A percentile compares a stretch with the other conserved stretches of the same genome.
phyloP scores from a whole-genome alignment of 805 yeast species.

The Schizosaccharomyces octosporus region DNA sequence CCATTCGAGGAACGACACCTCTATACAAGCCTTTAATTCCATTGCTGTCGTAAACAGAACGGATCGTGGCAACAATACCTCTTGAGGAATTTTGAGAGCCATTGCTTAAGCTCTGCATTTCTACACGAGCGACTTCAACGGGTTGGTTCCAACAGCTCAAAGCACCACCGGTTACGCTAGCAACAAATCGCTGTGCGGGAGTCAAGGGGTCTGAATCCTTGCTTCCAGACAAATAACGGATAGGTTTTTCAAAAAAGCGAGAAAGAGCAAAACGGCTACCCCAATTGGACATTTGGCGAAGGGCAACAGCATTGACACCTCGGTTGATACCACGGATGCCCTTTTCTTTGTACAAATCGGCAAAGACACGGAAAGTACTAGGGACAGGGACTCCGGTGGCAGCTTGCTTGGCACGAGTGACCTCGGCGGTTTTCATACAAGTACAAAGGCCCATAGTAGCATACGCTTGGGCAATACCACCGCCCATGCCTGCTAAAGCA shows the following conservation, averaged over 20 bases:
- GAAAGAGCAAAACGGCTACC: constrained; percentile 90
- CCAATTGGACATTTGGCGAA: constrained; percentile 97
- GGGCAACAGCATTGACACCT: constrained; percentile 97
- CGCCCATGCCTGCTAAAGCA: constrained; percentile 83
- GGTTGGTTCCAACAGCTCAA: constrained; percentile 97
- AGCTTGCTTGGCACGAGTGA: constrained; percentile 67
- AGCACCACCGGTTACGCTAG: constrained; percentile 89
- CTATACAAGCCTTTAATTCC: constrained; percentile 81
- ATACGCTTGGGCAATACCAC: constrained; percentile 93
- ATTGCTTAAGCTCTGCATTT: constrained; percentile 84
- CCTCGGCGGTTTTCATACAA: constrained; percentile 96
- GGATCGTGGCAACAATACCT: constrained; percentile 49
- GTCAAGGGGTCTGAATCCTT: constrained; percentile 32
- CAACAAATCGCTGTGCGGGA: constrained; percentile 58
- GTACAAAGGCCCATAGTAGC: constrained; percentile 95
- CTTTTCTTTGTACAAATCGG: constrained; percentile 57
- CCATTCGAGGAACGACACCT: constrained; percentile 93
- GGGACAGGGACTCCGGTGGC: constrained; percentile 42
- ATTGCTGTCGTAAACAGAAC: constrained; percentile 56
- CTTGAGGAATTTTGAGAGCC: constrained; percentile 87
- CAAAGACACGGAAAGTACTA: constrained; percentile 65
- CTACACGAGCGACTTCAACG: constrained; percentile 89
- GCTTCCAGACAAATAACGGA: constrained; percentile 41
- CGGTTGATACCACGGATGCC: constrained; percentile 88
- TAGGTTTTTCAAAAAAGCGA: constrained; percentile 69